Evolutionary conservation across 2,329 filamentous ascomycete species (phyloP), one percentile per base, ranked within the genome.

Genomic region (Claviceps capensis): DNA sequence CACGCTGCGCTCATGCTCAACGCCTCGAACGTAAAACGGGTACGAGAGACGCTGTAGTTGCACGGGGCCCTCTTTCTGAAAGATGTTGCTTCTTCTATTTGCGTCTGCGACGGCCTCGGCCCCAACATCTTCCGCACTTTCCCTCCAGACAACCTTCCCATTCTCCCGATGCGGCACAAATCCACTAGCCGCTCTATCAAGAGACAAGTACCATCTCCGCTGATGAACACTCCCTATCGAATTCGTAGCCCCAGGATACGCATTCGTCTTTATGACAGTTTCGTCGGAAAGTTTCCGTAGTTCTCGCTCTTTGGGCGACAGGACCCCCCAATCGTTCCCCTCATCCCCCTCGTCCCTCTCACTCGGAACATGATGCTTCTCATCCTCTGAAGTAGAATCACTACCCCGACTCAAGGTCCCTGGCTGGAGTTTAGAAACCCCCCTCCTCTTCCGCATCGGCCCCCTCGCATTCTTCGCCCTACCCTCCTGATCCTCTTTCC

Each of bases 141-240:
- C 11, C 9, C 9, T 11, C 57, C 61, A 55, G 2, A 52, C 6
- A 26, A 54, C 30, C 26, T 55, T 53, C 13, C 38, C 38, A n/a
- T 53, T 55, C 16, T 49, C 52, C 55, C 56, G 62, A 49, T 61
- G 62, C 59, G 65, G 67, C 16, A 64, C 62, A 52, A 86, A 84
- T 4, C 82, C 82, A 48, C 76, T 80, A 4, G 71, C 75, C 26
- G 60, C 62, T 13, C 79, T 71, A 59, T 87, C 83, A 1, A 87
- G 68, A 11, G 76, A 77, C 17, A 86, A 59, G 54, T 78, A 85
- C 84, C 82, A 87, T 43, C 72, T 71, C 5, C 83, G 73, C 62
- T 86, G 82, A 58, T 86, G 77, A 4, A 86, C 69, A 40, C 82
- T 85, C 5, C 76, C 79, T 42, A 87, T 81, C 2, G 72, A 77